Evolutionary conservation across 768 basidiomycete species (phyloP).

Genomic region (Podaxis carcinomalis): DNA sequence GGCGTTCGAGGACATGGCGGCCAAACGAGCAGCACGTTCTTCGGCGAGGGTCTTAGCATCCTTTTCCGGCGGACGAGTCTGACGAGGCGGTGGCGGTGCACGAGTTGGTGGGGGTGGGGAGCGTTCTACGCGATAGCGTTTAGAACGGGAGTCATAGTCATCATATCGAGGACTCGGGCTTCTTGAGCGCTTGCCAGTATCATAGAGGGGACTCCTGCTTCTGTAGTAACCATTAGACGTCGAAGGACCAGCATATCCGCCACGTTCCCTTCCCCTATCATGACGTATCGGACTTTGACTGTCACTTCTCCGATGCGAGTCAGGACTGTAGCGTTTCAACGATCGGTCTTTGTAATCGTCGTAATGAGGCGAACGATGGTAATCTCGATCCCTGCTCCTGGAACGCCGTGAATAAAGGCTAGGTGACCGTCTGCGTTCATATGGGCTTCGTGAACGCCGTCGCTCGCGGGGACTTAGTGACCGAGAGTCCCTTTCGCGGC

Average conservation of each 20-base stretch:
- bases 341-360: slow-evolving; percentile 22
- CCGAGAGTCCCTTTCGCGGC: slow-evolving; percentile 21
- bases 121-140: slow-evolving; percentile 48
- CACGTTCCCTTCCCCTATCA: slow-evolving; percentile 20
- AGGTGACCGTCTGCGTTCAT: slow-evolving; percentile 12
- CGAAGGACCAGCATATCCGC: slow-evolving; percentile 27
- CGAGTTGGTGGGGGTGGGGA: slow-evolving; percentile 27
- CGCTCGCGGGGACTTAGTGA: slow-evolving; percentile 13
- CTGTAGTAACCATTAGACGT: slow-evolving; percentile 19
- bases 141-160: slow-evolving; percentile 27
- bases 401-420: slow-evolving; percentile 36
- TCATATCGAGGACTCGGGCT: slow-evolving; percentile 26
- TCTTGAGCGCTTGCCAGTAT: slow-evolving; percentile 33
- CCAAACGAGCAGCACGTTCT: slow-evolving; percentile 81
- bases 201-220: slow-evolving; percentile 17
- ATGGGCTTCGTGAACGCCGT: slow-evolving; percentile 15
- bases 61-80: slow-evolving; percentile 13
- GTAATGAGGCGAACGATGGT: slow-evolving; percentile 27
- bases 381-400: slow-evolving; percentile 32
- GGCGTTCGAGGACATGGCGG: slow-evolving; percentile 83
- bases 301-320: slow-evolving; percentile 25
- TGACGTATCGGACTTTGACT: slow-evolving; percentile 23
- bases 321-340: slow-evolving; percentile 28
- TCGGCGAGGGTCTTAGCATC: slow-evolving; percentile 25
- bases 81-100: slow-evolving; percentile 18